Base-by-base conservation (phyloP, 139 green algal genomes). In the Chlorella sp. region DNA sequence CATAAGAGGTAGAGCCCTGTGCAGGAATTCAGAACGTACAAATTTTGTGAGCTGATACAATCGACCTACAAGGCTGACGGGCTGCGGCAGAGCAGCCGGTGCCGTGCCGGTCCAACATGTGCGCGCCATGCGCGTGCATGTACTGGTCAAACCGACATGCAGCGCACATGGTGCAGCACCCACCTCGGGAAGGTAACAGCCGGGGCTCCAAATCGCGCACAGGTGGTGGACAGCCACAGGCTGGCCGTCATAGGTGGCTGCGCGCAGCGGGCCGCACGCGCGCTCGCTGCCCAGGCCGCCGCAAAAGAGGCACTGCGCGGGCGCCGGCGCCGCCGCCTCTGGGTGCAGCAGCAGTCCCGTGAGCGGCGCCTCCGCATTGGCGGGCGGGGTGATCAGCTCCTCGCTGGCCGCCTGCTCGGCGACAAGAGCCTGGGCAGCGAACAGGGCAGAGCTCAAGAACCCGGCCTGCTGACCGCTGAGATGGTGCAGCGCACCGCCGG, bases 191-290 rank as follows among this genome's bases (percentile, higher is more conserved):
- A 88, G 79, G 40, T 90, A 92, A 37, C 84, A 71, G 19, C 42
- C 48, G 16, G 90, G 90, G 37, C 48, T 61, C 90, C 90, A 92
- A 11, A 92, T 12, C 18, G 90, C 90, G 83, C 90, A 92, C 32
- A 82, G 60, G 80, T 89, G 85, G 87, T 92, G 90, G 19, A 92
- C 85, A 7, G 19, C 18, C 1, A n/a, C 90, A 0, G 66, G 36
- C 14, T 86, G 30, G 34, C 68, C 90, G n/a, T 81, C 86, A 5
- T 85, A 22, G 14, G 30, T 66, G 34, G 26, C 90, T 7, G 85
- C 37, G 4, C 37, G 30, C 60, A 92, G 64, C n/a, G 57, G 15
- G 30, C 90, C 90, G 40, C 90, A 92, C 30, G 48, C 34, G 11
- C 37, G 30, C 14, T 36, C 16, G 81, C 53, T 90, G 69, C 90